Percentiles rank a stretch among this genome's conserved stretches.
These are phyloP conservation scores for Calonectria hawksworthii DNA, from an alignment of 2,329 filamentous ascomycete species.

Conservation along the genomic window DNA sequence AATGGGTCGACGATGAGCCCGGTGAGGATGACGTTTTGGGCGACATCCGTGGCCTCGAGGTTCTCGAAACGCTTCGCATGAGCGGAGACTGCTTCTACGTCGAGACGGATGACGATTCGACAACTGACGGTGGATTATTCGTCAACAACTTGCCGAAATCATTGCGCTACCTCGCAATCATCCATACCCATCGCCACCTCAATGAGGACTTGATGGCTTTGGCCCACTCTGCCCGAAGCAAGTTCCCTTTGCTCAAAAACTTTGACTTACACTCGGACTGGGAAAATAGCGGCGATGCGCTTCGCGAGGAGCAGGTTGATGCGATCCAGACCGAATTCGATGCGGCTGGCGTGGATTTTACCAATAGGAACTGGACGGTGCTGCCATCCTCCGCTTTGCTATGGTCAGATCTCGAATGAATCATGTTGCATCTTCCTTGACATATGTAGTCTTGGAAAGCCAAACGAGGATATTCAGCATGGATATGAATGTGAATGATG, in stretches of 20 bases:
- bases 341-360: neutral
- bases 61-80: neutral
- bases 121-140: neutral
- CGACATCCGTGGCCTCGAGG: neutral
- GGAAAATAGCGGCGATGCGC: neutral
- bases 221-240: neutral
- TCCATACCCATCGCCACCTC: neutral
- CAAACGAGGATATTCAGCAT: neutral
- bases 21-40: neutral
- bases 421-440: neutral
- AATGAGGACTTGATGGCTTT: neutral
- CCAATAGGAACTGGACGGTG: neutral
- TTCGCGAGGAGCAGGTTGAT: neutral
- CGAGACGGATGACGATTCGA: neutral
- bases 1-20: neutral
- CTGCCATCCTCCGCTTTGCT: neutral
- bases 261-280: neutral
- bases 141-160: neutral
- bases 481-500: neutral
- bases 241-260: neutral
- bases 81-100: neutral
- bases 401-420: neutral
- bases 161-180: neutral
- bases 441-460: neutral
- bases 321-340: neutral